Percentiles rank a stretch among this genome's conserved stretches.
phyloP scores from a whole-genome alignment of 164 flowering plant genomes.

The Saururus chinensis region DNA sequence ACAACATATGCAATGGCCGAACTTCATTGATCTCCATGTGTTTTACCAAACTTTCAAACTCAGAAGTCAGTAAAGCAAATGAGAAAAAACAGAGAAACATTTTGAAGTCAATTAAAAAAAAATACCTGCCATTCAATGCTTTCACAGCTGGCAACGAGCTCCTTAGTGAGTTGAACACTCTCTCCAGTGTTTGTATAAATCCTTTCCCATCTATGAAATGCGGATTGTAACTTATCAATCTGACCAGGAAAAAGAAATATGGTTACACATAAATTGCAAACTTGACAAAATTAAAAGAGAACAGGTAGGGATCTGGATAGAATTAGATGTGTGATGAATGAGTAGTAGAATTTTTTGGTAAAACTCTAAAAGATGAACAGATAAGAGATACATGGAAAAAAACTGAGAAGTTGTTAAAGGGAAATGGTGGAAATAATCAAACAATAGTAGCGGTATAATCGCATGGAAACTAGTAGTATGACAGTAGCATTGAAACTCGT shows the following conservation, averaged over 20 bases:
- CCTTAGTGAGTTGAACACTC: conserved; percentile 43
- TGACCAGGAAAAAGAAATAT: conserved; percentile 9
- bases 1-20: too few relatives aligned
- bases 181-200: conserved; percentile 42
- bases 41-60: not conserved
- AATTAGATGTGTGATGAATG: too few relatives aligned
- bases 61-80: not conserved
- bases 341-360: not conserved
- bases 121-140: conserved; percentile 97
- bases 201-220: conserved; percentile 71
- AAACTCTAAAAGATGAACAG: not conserved
- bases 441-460: too few relatives aligned
- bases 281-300: too few relatives aligned
- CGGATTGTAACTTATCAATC: conserved; percentile 75
- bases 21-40: too few relatives aligned
- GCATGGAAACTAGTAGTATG: too few relatives aligned
- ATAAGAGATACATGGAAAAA: not conserved
- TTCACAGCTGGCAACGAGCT: conserved; percentile 59
- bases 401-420: not conserved
- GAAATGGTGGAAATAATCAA: too few relatives aligned
- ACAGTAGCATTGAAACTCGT: too few relatives aligned
- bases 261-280: too few relatives aligned
- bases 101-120: not conserved
- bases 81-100: not conserved
- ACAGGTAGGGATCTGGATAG: too few relatives aligned